Conservation (phyloP, 1,139 yeast species). For the Dujonia santamariae region DNA sequence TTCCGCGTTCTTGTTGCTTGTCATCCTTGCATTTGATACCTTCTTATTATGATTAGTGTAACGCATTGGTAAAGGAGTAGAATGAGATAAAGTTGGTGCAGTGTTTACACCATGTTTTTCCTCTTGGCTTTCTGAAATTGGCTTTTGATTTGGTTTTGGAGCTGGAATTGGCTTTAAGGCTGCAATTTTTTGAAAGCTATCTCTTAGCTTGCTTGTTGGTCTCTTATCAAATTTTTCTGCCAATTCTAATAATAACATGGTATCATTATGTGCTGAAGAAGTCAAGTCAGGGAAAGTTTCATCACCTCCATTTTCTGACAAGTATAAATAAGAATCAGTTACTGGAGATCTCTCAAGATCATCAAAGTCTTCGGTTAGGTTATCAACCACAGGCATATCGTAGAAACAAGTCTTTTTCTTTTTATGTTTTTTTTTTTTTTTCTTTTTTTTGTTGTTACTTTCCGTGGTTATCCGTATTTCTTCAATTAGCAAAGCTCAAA, state of each 20-base stretch:
- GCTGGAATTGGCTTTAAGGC: slow-evolving; percentile 4
- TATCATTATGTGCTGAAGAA: slow-evolving; percentile 10
- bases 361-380: too few relatives aligned
- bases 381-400: too few relatives aligned
- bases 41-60: too few relatives aligned
- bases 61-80: slow-evolving; percentile 27
- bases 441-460: too few relatives aligned
- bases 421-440: too few relatives aligned
- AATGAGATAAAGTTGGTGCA: slow-evolving; percentile 21
- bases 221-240: slow-evolving; percentile 17
- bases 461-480: too few relatives aligned
- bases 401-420: too few relatives aligned
- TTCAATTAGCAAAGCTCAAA: too few relatives aligned
- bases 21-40: too few relatives aligned
- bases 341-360: too few relatives aligned
- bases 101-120: background rate
- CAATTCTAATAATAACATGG: slow-evolving; percentile 17
- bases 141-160: background rate
- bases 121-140: too few relatives aligned
- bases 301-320: slow-evolving; percentile 9
- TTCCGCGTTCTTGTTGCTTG: background rate
- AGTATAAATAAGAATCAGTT: slow-evolving; percentile 6
- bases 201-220: background rate
- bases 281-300: slow-evolving; percentile 8
- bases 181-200: slow-evolving; percentile 3